Conservation (phyloP, 2,329 filamentous ascomycete genomes). For the Pestalotiopsis sp. region DNA sequence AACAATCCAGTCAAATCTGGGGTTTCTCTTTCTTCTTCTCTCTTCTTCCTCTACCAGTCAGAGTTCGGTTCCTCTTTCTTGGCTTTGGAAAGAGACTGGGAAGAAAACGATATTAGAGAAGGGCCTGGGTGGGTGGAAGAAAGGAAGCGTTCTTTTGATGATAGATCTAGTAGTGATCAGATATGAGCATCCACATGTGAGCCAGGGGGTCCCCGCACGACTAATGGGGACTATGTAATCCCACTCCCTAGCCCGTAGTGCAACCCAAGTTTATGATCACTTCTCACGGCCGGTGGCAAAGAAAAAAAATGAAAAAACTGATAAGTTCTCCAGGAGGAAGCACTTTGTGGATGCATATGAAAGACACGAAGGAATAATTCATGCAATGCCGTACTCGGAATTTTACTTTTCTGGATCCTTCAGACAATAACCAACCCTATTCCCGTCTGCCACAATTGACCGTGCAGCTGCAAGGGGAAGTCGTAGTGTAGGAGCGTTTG, state of each 20-base stretch:
- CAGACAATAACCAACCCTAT: background rate
- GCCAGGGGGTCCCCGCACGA: background rate
- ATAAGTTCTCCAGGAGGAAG: background rate
- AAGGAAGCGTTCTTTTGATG: conserved; percentile 5
- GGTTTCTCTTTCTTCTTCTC: too few relatives aligned
- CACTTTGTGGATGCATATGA: background rate
- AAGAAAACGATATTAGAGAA: background rate
- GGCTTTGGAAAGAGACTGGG: background rate
- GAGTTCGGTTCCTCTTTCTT: background rate
- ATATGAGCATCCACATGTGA: background rate
- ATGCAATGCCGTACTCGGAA: background rate
- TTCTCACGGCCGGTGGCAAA: background rate
- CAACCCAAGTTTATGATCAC: background rate
- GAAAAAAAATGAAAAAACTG: background rate
- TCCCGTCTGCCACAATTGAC: background rate
- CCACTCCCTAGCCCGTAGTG: background rate
- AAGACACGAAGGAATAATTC: background rate
- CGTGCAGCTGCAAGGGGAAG: background rate
- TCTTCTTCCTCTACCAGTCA: background rate
- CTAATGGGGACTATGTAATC: background rate
- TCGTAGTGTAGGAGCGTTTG: background rate
- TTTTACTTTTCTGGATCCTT: background rate
- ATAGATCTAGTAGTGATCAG: conserved; percentile 2
- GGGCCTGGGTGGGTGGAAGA: background rate
- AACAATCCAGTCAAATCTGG: background rate